Base-by-base conservation (phyloP, 305 asterid species). In the Petunia hybrid region DNA sequence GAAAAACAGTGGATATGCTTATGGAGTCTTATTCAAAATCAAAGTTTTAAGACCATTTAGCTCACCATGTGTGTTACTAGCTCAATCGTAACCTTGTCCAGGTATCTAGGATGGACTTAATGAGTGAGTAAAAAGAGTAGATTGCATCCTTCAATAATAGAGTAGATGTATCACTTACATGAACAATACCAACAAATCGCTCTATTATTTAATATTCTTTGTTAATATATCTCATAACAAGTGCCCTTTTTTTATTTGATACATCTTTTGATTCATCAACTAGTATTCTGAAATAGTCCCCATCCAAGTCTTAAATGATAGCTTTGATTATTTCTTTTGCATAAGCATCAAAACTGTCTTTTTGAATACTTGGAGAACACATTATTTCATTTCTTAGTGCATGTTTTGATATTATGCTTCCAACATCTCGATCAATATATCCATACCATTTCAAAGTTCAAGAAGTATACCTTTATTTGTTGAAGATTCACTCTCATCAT, bases 201-300 rank as follows among this genome's bases (percentile, higher is more conserved):
- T 80, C 62, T 5, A 39, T 43, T 5, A 56, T 46, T 38, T 6
- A 1, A 1, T 48, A 60, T 8, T 60, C 4, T 22, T 31, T 70
- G 4, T 56, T 48, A 16, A 70, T 53, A 80, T 68, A 57, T 31
- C 51, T 13, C 5, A 80, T 4, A 70, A 80, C n/a, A 16, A 70
- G 13, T 56, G 14, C 6, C 22, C 42, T 70, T 57, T 80, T 55
- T n/a, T 65, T 80, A 5, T 41, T 2, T 45, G 55, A 80, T 35
- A 51, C 13, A 45, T 57, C 69, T 1, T 56, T 22, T 14, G 73
- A 69, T 39, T 80, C 60, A 31, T 70, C 79, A 41, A 69, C 43
- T 12, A 57, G 6, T 22, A 79, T 12, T 6, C 9, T 16, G 16
- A 79, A 66, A 5, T 10, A 36, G 8, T 36, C 41, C 68, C 16